These are phyloP conservation scores for Candida ascalaphidarum DNA, from an alignment of 805 yeast species.

Conservation along the genomic window DNA sequence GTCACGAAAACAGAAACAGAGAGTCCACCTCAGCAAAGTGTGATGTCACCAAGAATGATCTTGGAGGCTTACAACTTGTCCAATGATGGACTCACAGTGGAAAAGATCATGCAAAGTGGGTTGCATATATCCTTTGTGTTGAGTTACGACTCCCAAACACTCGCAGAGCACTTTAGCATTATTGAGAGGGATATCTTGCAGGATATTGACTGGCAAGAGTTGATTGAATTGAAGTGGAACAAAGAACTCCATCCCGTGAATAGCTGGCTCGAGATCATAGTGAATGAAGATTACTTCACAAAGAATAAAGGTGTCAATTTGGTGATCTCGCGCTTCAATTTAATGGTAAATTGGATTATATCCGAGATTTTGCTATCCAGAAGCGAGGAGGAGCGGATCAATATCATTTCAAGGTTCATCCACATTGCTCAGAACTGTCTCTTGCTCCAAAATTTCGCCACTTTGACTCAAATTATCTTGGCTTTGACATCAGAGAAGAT, in stretches of 20 bases:
- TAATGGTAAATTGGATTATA: constrained; percentile 86
- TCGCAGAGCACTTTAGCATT: constrained; percentile 78
- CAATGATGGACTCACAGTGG: constrained; percentile 23
- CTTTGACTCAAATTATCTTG: constrained; percentile 78
- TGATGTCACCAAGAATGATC: constrained; percentile 21
- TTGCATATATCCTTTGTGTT: constrained; percentile 79
- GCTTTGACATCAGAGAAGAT: constrained; percentile 68
- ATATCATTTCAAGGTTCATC: constrained; percentile 75
- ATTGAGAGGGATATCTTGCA: constrained; percentile 78
- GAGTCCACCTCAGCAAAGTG: too few species aligned
- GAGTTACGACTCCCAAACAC: constrained; percentile 52
- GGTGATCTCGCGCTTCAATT: constrained; percentile 77
- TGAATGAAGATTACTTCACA: constrained; percentile 40
- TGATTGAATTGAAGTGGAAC: constrained; percentile 70
- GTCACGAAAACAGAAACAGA: too few species aligned
- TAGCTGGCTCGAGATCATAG: constrained; percentile 77
- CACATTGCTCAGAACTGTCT: constrained; percentile 76
- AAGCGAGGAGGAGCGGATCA: constrained; percentile 48
- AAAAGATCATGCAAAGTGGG: constrained; percentile 33
- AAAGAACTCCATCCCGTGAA: constrained; percentile 56
- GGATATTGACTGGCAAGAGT: constrained; percentile 89
- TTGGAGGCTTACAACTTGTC: constrained; percentile 27
- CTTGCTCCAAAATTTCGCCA: constrained; percentile 70
- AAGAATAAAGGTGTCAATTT: constrained; percentile 67
- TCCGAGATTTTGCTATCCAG: constrained; percentile 77